Base-by-base conservation (phyloP, 2,329 filamentous ascomycete species). In the Trichoderma afroharzianum region DNA sequence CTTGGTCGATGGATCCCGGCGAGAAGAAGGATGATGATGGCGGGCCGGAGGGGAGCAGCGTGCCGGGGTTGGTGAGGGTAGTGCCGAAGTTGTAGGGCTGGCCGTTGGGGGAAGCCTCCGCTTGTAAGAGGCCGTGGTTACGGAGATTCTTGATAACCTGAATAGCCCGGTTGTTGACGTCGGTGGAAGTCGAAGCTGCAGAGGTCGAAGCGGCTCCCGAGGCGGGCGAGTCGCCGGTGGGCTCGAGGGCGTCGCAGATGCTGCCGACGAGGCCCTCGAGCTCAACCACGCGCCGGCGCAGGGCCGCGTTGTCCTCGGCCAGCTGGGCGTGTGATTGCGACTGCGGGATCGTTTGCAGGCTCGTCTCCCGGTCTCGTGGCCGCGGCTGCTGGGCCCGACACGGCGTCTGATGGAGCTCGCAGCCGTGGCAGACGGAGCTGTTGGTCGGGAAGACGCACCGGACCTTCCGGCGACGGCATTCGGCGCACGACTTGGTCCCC, bases 381-480 rank as follows among this genome's bases (percentile, higher is more conserved):
- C 67, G 63, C 14, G 73, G 79, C 75, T 76, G 80, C 78, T 87
- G 85, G 64, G 85, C 79, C 50, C 83, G 79, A 76, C 85, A 87
- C 61, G 77, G 75, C 33, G 81, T 82, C 4, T 80, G 82, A 68
- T 85, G 82, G 39, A 82, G 77, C 63, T 80, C 80, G 77, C 85
- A 87, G 74, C 82, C 83, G 33, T 80, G 81, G 75, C 84, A 86
- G 66, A 80, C 76, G 24, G 68, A 61, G 63, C 79, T 81, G 47
- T 80, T 80, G n/a, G 78, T 72, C 30, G 78, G 77, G 70, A 80
- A 85, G 66, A 84, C 82, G 76, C 85, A 87, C 67, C 82, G 81
- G 32, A 86, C 84, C 77, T 86, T 87, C 64, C 85, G 82, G 47
- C 85, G 82, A 53, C 84, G 82, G 71, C 85, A 86, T 81, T 81